Percentiles rank a stretch among this genome's conserved stretches.
Conservation (phyloP, 192 early-diverging fungal genomes). For the Coemansia sp. region DNA sequence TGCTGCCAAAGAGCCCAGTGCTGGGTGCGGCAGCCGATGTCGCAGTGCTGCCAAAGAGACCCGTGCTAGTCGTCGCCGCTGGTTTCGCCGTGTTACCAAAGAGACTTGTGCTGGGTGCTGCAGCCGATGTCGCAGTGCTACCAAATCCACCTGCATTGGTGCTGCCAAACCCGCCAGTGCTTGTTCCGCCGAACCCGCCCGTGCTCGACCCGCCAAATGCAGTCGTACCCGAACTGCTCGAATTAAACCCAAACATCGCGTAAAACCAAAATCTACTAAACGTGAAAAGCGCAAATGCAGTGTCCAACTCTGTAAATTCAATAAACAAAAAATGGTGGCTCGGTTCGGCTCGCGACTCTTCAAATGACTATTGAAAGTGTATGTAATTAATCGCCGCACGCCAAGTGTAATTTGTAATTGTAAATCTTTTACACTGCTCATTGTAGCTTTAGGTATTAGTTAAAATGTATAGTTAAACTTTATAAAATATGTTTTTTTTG, state of each 20-base stretch:
- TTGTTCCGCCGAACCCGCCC: background rate
- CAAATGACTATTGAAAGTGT: too few species aligned
- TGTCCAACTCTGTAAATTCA: too few species aligned
- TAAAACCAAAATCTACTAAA: conserved; percentile 1
- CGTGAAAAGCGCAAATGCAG: background rate
- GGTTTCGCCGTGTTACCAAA: conserved; percentile 11
- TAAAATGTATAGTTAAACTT: too few species aligned
- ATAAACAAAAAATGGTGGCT: too few species aligned
- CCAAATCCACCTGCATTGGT: conserved; percentile 15
- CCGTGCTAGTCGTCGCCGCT: background rate
- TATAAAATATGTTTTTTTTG: too few species aligned
- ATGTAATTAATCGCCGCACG: too few species aligned
- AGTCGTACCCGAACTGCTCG: background rate
- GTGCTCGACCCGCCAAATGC: conserved; percentile 1
- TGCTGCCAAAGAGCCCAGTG: too few species aligned
- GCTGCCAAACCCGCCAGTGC: background rate
- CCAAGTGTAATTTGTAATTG: too few species aligned
- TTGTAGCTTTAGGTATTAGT: too few species aligned
- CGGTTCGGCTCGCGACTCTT: too few species aligned
- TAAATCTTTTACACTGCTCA: too few species aligned
- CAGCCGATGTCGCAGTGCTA: background rate
- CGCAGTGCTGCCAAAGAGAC: conserved; percentile 4
- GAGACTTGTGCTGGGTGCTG: conserved; percentile 1
- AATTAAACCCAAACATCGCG: conserved; percentile 1
- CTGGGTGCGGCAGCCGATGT: background rate